Conservation (phyloP, 371 early-diverging fungal genomes). For the Lichtheimia ramosa region DNA sequence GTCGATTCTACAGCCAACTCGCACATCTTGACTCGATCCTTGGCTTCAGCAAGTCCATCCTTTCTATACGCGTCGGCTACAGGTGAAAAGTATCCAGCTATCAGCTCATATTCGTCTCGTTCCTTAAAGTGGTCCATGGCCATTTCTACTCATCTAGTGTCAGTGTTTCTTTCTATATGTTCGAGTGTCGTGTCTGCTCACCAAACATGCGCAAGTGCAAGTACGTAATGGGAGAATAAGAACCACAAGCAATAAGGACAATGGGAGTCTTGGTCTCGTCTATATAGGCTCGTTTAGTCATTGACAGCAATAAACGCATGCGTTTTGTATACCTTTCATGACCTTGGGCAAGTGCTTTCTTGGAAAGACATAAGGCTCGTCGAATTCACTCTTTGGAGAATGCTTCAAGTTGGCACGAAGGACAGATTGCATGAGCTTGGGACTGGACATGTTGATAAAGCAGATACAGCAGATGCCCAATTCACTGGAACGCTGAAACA, state of each 20-base stretch:
- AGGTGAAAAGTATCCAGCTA: slow-evolving; percentile 96
- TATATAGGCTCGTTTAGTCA: too few relatives aligned
- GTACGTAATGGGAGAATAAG: slow-evolving; percentile 96
- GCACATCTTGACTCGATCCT: slow-evolving; percentile 94
- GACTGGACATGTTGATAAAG: neutral
- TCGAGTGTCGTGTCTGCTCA: slow-evolving; percentile 29
- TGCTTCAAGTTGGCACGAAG: neutral
- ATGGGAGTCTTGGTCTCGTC: slow-evolving; percentile 85
- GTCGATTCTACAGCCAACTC: slow-evolving; percentile 81
- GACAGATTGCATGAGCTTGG: neutral
- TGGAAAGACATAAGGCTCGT: slow-evolving; percentile 22
- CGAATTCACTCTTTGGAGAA: slow-evolving; percentile 11
- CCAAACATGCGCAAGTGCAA: slow-evolving; percentile 98
- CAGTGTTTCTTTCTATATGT: neutral
- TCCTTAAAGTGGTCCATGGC: slow-evolving; percentile 85
- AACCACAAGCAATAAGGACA: slow-evolving; percentile 96
- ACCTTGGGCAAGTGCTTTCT: slow-evolving; percentile 17
- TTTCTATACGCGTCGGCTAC: slow-evolving; percentile 93
- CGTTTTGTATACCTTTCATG: slow-evolving; percentile 30
- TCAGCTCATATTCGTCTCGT: slow-evolving; percentile 75
- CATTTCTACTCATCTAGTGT: slow-evolving; percentile 68
- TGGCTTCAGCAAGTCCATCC: slow-evolving; percentile 82
- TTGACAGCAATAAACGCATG: too few relatives aligned
- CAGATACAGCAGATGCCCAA: neutral
- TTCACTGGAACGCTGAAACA: too few relatives aligned